Percentiles rank a stretch among this genome's conserved stretches.
phyloP scores from a whole-genome alignment of 225 moss, liverwort and hornwort species.

The Pseudisothecium myosuroides region DNA sequence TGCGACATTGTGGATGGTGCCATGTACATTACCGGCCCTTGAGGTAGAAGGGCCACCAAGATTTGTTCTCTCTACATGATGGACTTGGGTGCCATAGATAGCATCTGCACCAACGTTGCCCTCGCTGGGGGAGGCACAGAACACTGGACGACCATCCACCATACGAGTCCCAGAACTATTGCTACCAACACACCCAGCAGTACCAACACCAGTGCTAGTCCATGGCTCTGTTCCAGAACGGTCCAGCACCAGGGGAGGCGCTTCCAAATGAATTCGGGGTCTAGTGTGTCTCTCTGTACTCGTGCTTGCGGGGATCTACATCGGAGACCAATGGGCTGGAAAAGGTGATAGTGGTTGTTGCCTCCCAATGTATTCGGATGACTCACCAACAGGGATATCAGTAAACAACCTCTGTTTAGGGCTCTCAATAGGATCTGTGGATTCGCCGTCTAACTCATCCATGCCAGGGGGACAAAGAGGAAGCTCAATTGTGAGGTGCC shows the following conservation, averaged over 20 bases:
- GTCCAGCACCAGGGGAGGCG: neutral
- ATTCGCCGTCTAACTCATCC: neutral
- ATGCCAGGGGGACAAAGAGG: neutral
- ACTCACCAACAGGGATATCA: neutral
- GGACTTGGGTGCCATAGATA: neutral
- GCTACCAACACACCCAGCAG: neutral
- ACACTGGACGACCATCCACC: neutral
- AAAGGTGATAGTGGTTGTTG: neutral
- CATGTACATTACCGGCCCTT: neutral
- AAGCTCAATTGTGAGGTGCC: neutral
- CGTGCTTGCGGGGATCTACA: neutral
- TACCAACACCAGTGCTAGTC: neutral
- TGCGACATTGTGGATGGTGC: neutral
- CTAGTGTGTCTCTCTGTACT: neutral
- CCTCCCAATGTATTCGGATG: neutral
- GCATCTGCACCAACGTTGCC: neutral
- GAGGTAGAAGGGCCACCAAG: neutral
- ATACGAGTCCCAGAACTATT: neutral
- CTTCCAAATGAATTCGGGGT: neutral
- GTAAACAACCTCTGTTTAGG: neutral
- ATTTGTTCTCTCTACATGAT: neutral
- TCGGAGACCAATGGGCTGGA: neutral
- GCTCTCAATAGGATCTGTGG: neutral
- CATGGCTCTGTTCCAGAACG: neutral
- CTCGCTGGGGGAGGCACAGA: neutral